Percentiles rank a stretch among this genome's conserved stretches.
Conservation (phyloP, 1,139 yeast genomes). For the Blastobotrys arbuscula region DNA sequence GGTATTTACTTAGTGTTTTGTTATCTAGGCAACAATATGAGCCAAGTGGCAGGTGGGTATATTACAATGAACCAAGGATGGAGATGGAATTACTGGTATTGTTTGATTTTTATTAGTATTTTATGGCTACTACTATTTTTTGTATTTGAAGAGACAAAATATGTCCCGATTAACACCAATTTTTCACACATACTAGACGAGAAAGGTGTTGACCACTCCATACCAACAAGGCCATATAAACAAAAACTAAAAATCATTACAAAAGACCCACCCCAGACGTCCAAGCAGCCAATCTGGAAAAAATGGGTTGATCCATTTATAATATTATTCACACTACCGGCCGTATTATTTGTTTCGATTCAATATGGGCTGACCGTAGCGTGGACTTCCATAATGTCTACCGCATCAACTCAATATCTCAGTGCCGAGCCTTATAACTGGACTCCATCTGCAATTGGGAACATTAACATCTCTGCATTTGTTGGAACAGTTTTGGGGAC, state of each 20-base stretch:
- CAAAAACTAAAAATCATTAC: conserved; percentile 12
- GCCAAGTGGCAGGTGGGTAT: conserved; percentile 48
- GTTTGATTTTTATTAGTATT: conserved; percentile 44
- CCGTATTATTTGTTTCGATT: conserved; percentile 17
- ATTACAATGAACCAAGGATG: conserved; percentile 44
- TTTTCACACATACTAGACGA: neutral
- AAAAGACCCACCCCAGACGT: conserved; percentile 9
- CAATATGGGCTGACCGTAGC: conserved; percentile 18
- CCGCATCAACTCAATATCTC: conserved; percentile 14
- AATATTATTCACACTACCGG: conserved; percentile 16
- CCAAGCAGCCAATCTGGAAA: conserved; percentile 17
- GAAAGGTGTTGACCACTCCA: conserved; percentile 9
- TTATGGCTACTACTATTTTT: conserved; percentile 40
- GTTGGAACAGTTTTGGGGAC: conserved; percentile 18
- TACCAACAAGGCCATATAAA: conserved; percentile 10
- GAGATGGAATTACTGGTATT: conserved; percentile 44
- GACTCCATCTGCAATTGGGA: conserved; percentile 16
- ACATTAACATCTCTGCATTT: conserved; percentile 17
- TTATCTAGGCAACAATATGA: conserved; percentile 38
- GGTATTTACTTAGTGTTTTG: conserved; percentile 42
- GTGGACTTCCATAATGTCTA: conserved; percentile 18
- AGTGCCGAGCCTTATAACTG: conserved; percentile 16
- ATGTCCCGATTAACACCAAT: conserved; percentile 18
- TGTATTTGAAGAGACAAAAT: conserved; percentile 46
- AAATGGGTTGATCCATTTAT: conserved; percentile 22